Conservation (phyloP, 768 basidiomycete species). For the Lactarius hengduanensis region DNA sequence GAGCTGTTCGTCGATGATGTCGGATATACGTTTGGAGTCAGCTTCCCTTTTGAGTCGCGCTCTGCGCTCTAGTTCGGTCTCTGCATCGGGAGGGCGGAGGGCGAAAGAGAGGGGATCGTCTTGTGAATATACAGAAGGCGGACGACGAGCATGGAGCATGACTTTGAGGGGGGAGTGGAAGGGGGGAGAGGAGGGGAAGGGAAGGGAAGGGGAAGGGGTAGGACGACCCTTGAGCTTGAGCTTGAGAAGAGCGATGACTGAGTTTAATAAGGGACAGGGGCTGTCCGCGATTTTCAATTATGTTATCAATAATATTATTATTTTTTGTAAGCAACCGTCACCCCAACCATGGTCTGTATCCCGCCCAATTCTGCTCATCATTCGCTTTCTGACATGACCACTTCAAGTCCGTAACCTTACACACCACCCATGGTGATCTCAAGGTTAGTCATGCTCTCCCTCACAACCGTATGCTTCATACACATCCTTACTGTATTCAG, state of each 20-base stretch:
- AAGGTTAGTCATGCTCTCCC: constrained; percentile 55
- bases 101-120: constrained; percentile 75
- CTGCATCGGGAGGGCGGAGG: constrained; percentile 60
- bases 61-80: constrained; percentile 64
- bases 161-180: constrained; percentile 35
- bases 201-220: constrained; percentile 28
- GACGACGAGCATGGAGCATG: constrained; percentile 50
- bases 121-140: constrained; percentile 63
- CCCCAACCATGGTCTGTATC: constrained; percentile 13
- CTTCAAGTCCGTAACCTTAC: constrained; percentile 84
- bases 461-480: constrained; percentile 1
- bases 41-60: constrained; percentile 62
- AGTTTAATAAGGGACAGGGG: constrained; percentile 5
- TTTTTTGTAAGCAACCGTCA: constrained; percentile 27
- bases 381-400: constrained; percentile 17
- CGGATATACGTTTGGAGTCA: constrained; percentile 73
- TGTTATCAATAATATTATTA: too few relatives aligned
- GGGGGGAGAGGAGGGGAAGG: constrained; percentile 17
- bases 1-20: constrained; percentile 80
- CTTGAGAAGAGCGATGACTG: not conserved
- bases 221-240: constrained; percentile 24
- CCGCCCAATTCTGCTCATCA: constrained; percentile 5
- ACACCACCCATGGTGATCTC: constrained; percentile 92
- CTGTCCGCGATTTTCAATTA: not conserved
- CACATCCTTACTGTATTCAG: constrained; percentile 41